Evolutionary conservation across 345 rosid species (phyloP).

Genomic region (Eucalyptus camaldulensis): DNA sequence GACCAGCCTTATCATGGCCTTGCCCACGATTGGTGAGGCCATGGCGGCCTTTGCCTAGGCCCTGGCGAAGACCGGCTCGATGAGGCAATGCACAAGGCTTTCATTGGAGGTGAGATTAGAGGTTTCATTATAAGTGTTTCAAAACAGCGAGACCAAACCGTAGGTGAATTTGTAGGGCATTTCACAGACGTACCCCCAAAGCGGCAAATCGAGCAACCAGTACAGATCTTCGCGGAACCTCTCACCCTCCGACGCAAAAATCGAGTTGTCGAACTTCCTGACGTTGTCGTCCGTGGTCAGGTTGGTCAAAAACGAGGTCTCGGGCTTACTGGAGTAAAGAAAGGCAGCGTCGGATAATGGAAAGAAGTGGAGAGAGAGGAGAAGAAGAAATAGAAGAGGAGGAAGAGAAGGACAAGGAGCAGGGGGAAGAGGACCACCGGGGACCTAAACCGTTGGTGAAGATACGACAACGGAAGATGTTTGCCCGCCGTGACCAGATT

Average conservation of each 20-base stretch:
- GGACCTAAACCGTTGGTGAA: constrained; percentile 23
- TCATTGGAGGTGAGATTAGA: constrained; percentile 86
- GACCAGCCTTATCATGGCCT: too few relatives aligned
- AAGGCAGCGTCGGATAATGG: not conserved
- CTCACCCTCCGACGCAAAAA: constrained; percentile 27
- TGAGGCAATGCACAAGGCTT: constrained; percentile 84
- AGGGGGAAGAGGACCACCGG: constrained; percentile 18
- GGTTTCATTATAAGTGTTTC: constrained; percentile 52
- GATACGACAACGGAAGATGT: constrained; percentile 1
- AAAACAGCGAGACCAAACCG: constrained; percentile 70
- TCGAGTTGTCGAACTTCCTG: constrained; percentile 22
- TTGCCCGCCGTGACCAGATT: not conserved
- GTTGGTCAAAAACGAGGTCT: constrained; percentile 48
- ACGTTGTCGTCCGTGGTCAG: constrained; percentile 11
- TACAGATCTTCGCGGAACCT: constrained; percentile 17
- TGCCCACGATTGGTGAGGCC: too few relatives aligned
- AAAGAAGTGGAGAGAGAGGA: constrained; percentile 7
- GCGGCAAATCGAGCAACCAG: constrained; percentile 37
- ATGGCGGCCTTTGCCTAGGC: too few relatives aligned
- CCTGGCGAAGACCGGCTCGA: not conserved
- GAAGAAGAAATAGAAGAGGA: not conserved
- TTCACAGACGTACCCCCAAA: constrained; percentile 74
- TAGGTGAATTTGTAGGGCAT: constrained; percentile 86
- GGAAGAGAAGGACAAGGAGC: not conserved
- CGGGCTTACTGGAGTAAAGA: not conserved